Evolutionary conservation across 2,329 filamentous ascomycete species (phyloP), one percentile per base, ranked within the genome.

Genomic region (Alternaria brassicae): DNA sequence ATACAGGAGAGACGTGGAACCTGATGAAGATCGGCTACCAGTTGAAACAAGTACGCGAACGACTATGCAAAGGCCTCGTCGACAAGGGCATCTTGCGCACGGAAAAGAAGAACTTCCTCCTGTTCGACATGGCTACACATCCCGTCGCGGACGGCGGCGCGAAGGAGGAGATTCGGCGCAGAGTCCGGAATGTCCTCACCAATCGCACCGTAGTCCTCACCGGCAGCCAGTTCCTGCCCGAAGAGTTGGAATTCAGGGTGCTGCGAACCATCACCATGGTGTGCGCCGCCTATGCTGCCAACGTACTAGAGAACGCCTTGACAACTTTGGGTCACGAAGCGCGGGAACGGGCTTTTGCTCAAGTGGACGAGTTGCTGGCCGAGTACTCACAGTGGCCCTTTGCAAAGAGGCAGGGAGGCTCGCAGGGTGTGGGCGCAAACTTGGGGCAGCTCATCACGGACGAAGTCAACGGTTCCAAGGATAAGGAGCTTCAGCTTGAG

Each of bases 11-110:
- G 81, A 99, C 95, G 55, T 99, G 95, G 95, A 99, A 99, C 78
- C 83, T 99, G 67, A 98, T 99, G 95, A 99, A 99, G 85, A 99
- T 99, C 72, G 95, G 95, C 78, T 99, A 99, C 81, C 95, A 99
- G 83, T 86, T 99, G 71, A 99, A 99, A 83, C 95, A 99, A 85
- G 95, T 99, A 59, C 93, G 95, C 77, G 95, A 99, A 83, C 91
- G 95, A 58, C 86, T 99, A 57, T 94, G 93, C 74, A 99, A 99
- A 81, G 95, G 95, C 32, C 88, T 99, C 44, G 95, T 99, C 66
- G 95, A 99, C 83, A 99, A 99, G 83, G 95, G 95, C 74, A 97
- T 99, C 77, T 87, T 99, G 58, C 92, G 95, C 72, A 99, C 95
- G 61, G 95, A 99, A 81, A 99, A 99, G 85, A 92, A 93, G 81